Base-by-base conservation (phyloP, 164 flowering plant genomes). In the Kalanchoe fedtschenkoi region DNA sequence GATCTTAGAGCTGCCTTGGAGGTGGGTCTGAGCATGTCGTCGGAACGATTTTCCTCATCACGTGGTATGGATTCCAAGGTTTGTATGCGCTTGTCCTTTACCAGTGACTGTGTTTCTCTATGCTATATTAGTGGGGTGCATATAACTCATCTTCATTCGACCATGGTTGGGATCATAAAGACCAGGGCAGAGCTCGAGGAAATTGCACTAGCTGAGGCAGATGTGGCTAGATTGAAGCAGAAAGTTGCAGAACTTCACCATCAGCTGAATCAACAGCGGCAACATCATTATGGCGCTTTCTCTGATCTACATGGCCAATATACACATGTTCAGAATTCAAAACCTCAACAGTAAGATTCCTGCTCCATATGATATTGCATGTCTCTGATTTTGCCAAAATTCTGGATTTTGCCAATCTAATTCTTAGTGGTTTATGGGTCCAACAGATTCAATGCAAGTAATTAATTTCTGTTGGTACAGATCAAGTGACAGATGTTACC, bases 111-210 rank as follows among this genome's bases (percentile, higher is more conserved):
- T 10, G 3, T 46, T 30, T 58, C 38, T 17, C 54, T 34, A 60
- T 26, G 8, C 47, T 58, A 56, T 28, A 33, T 30, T 7, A 8
- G 47, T 15, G 35, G 19, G 2, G 43, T 54, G 22, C 34, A 29
- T 47, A 9, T 21, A 22, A 32, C 54, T 30, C 7, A 56, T 62
- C 61, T 68, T 74, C 42, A 68, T 67, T 38, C 61, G 58, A 56
- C 71, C 44, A 33, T 17, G 17, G 8, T 32, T 33, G 61, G 24
- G 6, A 32, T 58, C 28, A 28, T 79, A 76, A 73, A 95, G 99
- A 95, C 96, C 64, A 85, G 89, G 82, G 96, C 93, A 54, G 99
- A 95, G 79, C 96, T 95, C 46, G 99, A 90, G 80, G 97, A 95
- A 71, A 91, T 95, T 75, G 95, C 99, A 65, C 88, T 95, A 68